phyloP scores from a whole-genome alignment of 176 grass and related monocot species.

The Lolium multiflorum region DNA sequence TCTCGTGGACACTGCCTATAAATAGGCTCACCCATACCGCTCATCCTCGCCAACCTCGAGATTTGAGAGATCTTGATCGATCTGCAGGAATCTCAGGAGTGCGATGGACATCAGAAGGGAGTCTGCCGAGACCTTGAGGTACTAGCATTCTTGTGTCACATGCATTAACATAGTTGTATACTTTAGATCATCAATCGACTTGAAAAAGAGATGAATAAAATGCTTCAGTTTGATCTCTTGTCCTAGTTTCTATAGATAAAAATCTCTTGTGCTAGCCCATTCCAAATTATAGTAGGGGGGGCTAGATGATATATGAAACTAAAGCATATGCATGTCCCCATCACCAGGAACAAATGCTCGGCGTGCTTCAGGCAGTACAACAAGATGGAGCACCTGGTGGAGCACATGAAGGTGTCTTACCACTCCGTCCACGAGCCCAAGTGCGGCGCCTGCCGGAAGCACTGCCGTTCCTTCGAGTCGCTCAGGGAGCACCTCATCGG shows the following conservation, averaged over 20 bases:
- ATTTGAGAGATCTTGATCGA: slow-evolving; percentile 27
- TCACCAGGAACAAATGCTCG: slow-evolving; percentile 84
- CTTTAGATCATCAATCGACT: background rate
- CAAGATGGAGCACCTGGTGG: slow-evolving; percentile 89
- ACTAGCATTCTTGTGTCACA: slow-evolving; percentile 18
- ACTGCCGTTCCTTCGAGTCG: slow-evolving; percentile 91
- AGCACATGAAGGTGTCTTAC: slow-evolving; percentile 86
- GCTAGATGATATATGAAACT: background rate
- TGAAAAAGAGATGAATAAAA: background rate
- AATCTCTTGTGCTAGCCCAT: background rate
- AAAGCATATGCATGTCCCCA: background rate
- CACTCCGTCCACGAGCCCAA: slow-evolving; percentile 84
- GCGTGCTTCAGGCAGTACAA: slow-evolving; percentile 93
- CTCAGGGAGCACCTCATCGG: slow-evolving; percentile 96
- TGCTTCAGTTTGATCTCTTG: background rate
- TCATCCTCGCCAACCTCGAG: slow-evolving; percentile 45
- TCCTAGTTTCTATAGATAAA: no score
- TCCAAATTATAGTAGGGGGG: background rate
- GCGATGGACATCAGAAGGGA: slow-evolving; percentile 54
- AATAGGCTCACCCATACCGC: slow-evolving; percentile 28
- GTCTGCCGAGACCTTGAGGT: slow-evolving; percentile 59
- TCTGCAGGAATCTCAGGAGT: slow-evolving; percentile 27
- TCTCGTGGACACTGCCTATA: slow-evolving; percentile 48
- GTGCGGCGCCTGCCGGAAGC: slow-evolving; percentile 83
- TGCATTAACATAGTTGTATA: background rate